Conservation (phyloP, 1,284 basidiomycete genomes). For the Fomitopsis palustris region DNA sequence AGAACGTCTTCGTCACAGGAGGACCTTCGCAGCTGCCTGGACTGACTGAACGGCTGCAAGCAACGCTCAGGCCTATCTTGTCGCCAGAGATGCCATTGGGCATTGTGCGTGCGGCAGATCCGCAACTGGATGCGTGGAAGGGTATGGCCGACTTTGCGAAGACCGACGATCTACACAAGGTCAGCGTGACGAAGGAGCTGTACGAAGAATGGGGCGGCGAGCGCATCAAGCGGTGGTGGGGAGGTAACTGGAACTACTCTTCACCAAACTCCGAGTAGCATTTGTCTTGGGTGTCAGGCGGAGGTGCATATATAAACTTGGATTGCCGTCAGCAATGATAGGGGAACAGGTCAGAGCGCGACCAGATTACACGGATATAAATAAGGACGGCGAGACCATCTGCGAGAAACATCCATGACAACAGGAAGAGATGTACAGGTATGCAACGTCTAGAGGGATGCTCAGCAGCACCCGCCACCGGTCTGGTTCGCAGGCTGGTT, state of each 20-base stretch:
- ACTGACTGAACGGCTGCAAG: slow-evolving; percentile 65
- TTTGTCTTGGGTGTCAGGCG: not conserved
- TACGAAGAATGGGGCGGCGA: slow-evolving; percentile 94
- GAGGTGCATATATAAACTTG: not conserved
- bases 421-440: slow-evolving; percentile 15
- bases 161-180: slow-evolving; percentile 54
- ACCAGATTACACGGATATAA: slow-evolving; percentile 8
- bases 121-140: slow-evolving; percentile 81
- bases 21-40: slow-evolving; percentile 76
- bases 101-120: slow-evolving; percentile 62
- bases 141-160: slow-evolving; percentile 87
- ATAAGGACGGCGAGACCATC: slow-evolving; percentile 10
- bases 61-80: slow-evolving; percentile 74
- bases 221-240: slow-evolving; percentile 77
- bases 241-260: slow-evolving; percentile 70
- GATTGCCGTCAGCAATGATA: not conserved
- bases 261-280: slow-evolving; percentile 11
- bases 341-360: not conserved
- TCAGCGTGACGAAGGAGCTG: slow-evolving; percentile 70
- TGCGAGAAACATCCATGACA: slow-evolving; percentile 13
- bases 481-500: slow-evolving; percentile 50
- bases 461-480: slow-evolving; percentile 54
- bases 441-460: slow-evolving; percentile 9
- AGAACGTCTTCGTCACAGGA: slow-evolving; percentile 94
- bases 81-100: slow-evolving; percentile 74